Evolutionary conservation across 805 yeast genomes (phyloP).

Genomic region (Myxozyma sirexii): DNA sequence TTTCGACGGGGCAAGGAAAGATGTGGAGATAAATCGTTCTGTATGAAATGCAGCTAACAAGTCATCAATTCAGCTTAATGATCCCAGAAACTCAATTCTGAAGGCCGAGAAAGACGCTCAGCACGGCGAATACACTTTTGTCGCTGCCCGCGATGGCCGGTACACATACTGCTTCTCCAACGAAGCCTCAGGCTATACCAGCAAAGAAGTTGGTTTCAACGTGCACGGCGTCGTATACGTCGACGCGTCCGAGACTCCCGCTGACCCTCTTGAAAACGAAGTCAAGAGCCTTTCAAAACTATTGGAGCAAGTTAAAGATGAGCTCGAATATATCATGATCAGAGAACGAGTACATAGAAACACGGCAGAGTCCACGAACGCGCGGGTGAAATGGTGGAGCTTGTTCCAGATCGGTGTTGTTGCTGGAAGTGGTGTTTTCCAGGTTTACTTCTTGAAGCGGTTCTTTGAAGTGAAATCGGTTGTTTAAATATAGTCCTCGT

Average conservation of each 20-base stretch:
- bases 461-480: conserved; percentile 94
- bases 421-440: conserved; percentile 84
- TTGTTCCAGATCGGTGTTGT: conserved; percentile 87
- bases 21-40: neutral
- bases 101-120: conserved; percentile 57
- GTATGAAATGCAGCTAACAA: neutral
- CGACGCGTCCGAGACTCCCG: conserved; percentile 50
- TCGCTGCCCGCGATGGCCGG: conserved; percentile 69
- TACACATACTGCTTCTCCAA: conserved; percentile 90
- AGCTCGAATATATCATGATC: conserved; percentile 84
- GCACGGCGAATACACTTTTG: conserved; percentile 77
- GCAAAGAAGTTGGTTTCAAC: conserved; percentile 92
- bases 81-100: conserved; percentile 56
- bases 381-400: conserved; percentile 98
- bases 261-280: conserved; percentile 66
- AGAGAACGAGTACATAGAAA: conserved; percentile 98
- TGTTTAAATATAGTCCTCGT: conserved; percentile 50
- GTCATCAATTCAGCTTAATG: conserved; percentile 45
- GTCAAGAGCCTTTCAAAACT: conserved; percentile 73
- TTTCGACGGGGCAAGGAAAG: too few species aligned
- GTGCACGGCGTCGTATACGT: conserved; percentile 90
- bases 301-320: conserved; percentile 86
- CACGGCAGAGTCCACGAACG: conserved; percentile 96
- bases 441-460: conserved; percentile 88
- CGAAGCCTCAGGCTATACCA: conserved; percentile 68